Conservation (phyloP, 306 rosid species). For the Hippophae rhamnoides region DNA sequence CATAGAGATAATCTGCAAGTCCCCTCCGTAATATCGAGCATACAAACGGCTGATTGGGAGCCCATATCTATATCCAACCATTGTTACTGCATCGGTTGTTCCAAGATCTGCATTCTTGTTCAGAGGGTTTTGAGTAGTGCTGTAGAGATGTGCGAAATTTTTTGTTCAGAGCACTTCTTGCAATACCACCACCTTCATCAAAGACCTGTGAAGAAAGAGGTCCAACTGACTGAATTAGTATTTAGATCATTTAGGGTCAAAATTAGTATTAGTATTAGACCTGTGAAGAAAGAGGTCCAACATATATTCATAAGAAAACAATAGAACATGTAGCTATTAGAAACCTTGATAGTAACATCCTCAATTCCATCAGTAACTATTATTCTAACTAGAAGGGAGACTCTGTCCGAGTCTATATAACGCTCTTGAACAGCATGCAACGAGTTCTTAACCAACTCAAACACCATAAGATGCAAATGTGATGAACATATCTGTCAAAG, state of each 20-base stretch:
- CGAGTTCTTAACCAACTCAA: too few relatives aligned
- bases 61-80: slow-evolving; percentile 94
- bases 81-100: slow-evolving; percentile 46
- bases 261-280: too few relatives aligned
- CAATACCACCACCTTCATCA: slow-evolving; percentile 86
- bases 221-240: slow-evolving; percentile 10
- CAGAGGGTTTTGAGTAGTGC: slow-evolving; percentile 73
- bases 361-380: too few relatives aligned
- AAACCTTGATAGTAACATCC: too few relatives aligned
- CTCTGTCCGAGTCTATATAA: too few relatives aligned
- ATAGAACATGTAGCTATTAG: background rate
- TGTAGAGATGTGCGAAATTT: slow-evolving; percentile 81
- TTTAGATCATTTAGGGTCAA: background rate
- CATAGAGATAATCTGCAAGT: slow-evolving; percentile 85
- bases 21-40: slow-evolving; percentile 85
- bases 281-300: too few relatives aligned
- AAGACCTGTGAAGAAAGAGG: slow-evolving; percentile 41
- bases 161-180: slow-evolving; percentile 70
- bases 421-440: too few relatives aligned
- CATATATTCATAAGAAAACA: background rate
- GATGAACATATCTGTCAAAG: too few relatives aligned
- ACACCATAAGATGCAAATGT: too few relatives aligned
- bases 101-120: slow-evolving; percentile 60
- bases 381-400: too few relatives aligned
- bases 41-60: slow-evolving; percentile 79